Base-by-base conservation (phyloP, 306 rosid species). In the Alnus glutinosa region DNA sequence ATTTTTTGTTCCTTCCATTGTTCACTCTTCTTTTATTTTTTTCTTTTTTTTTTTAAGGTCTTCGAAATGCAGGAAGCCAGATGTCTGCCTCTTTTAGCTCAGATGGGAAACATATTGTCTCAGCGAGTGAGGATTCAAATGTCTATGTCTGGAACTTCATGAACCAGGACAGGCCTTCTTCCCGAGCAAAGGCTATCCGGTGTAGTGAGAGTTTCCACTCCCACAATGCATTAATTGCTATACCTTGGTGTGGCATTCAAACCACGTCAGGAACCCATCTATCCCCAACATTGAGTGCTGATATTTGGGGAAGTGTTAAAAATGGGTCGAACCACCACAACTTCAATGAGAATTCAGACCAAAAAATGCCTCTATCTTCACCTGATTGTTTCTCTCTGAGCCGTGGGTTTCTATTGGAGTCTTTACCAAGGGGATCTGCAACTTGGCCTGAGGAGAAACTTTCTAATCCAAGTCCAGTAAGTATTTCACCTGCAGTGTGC, bases 401-500 rank as follows among this genome's bases (percentile, higher is more conserved):
- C 28, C 90, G 86, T 0, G 89, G 86, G 52, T 92, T 90, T 80
- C 74, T 91, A 74, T 79, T 86, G 4, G 97, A 93, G 87, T 80
- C 85, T 61, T 80, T 86, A 83, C 88, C 93, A 1, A 91, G 78
- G 87, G 96, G 89, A 75, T 74, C 91, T 5, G 87, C 98, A 1
- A 91, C 97, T 8, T 93, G 97, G 95, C 98, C 97, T 0, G 98
- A 90, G 79, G 97, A 92, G 79, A 81, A 86, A 2, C 96, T 90
- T 18, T 75, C 76, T 44, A 82, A 80, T 79, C 76, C 93, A 0
- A 66, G 81, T 64, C 88, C 90, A 18, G 72, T 74, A 12, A 15
- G 82, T 4, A 75, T 71, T 61, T 86, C 89, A 48, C 85, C 94
- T 66, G 54, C 73, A 57, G 83, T 86, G 79, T 73, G 87, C 67